These are phyloP conservation scores for Ophiostoma populinum DNA, from an alignment of 2,329 filamentous ascomycete genomes.

Conservation along the genomic window DNA sequence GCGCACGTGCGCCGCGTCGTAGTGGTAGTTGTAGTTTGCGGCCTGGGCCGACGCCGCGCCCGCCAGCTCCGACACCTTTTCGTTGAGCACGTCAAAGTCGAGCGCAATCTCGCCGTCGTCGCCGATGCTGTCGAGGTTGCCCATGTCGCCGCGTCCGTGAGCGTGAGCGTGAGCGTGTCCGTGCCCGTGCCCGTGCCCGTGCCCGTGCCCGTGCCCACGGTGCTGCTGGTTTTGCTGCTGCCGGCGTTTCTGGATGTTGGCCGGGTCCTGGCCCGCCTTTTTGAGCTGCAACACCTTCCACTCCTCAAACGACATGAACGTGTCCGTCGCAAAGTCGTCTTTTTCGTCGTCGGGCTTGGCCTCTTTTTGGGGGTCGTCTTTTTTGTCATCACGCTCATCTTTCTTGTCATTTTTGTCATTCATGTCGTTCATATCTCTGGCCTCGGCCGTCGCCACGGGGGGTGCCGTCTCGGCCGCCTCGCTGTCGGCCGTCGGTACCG, in stretches of 20 bases:
- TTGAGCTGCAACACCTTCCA: slow-evolving; percentile 93
- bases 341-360: slow-evolving; percentile 5
- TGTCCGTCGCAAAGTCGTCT: slow-evolving; percentile 36
- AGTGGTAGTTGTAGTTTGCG: slow-evolving; percentile 11
- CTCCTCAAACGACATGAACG: slow-evolving; percentile 93
- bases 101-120: slow-evolving; percentile 72
- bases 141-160: slow-evolving; percentile 43
- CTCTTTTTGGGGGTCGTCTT: too few species aligned
- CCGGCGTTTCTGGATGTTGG: slow-evolving; percentile 49
- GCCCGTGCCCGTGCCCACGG: slow-evolving; percentile 1
- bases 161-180: too few species aligned
- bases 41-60: slow-evolving; percentile 15
- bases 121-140: slow-evolving; percentile 46
- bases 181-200: slow-evolving; percentile 1
- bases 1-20: neutral
- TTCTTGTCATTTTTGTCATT: slow-evolving; percentile 6
- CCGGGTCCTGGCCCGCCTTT: slow-evolving; percentile 56
- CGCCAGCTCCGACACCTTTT: slow-evolving; percentile 25
- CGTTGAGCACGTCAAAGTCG: slow-evolving; percentile 33
- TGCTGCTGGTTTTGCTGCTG: slow-evolving; percentile 31
- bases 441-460: neutral
- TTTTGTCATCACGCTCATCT: slow-evolving; percentile 12
- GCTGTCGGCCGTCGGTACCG: slow-evolving; percentile 4
- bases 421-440: neutral
- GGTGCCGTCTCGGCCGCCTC: neutral